Base-by-base conservation (phyloP, 345 rosid species). In the Aquilaria sinensis region DNA sequence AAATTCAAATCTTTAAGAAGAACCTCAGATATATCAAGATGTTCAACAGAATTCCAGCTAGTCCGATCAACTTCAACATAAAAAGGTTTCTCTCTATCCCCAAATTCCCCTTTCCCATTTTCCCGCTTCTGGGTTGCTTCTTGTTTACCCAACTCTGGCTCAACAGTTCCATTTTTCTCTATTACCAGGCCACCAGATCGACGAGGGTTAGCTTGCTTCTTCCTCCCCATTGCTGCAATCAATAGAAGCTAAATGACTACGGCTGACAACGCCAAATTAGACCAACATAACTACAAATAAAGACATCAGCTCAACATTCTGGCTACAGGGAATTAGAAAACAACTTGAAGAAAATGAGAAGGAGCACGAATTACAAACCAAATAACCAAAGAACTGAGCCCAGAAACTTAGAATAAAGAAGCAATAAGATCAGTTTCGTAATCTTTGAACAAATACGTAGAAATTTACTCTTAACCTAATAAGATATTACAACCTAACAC, bases 21-120 rank as follows among this genome's bases (percentile, higher is more conserved):
- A 60, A 88, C 71, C 73, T 93, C 98, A 65, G 98, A 86, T 62
- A 90, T 49, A 73, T 93, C 98, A 76, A 76, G 78, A 71, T 82
- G 91, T 48, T 83, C 82, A 64, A 80, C 73, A 8, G 73, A 78
- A 60, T 31, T 37, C 88, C 79, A 85, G 67, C 66, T 56, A 66
- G 59, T 65, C 64, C 54, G 62, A 61, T 80, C 78, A 58, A 83
- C 63, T 65, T 80, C 74, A 30, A 90, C 87, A 69, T 71, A 93
- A 67, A 73, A 85, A 0, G 97, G 85, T 67, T 61, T 68, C 12
- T 81, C 82, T 32, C 64, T 46, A 61, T 60, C 75, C 59, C 60
- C 74, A 56, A 47, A 48, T 50, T 60, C 64, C 55, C 46, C 77
- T 53, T 58, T 70, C 31, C 52, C 64, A 14, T 61, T 61, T 46